Base-by-base conservation (phyloP, 2,329 filamentous ascomycete genomes). In the Ilyonectria mors-panacis region DNA sequence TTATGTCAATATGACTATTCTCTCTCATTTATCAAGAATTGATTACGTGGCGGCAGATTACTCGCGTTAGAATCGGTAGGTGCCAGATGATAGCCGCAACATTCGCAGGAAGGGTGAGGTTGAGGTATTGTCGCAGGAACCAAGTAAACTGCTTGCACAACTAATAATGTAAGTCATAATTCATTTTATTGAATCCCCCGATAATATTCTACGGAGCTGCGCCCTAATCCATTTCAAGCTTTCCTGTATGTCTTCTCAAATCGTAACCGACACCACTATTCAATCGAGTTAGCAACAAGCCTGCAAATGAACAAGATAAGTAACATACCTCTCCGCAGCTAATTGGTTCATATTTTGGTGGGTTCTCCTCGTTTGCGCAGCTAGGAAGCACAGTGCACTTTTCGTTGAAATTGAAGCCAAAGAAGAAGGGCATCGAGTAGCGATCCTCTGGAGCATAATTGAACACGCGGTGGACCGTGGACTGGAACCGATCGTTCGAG, bases 351-450 rank as follows among this genome's bases (percentile, higher is more conserved):
- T 87, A 88, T 68, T 84, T 84, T 0, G 84, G 76, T 3, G 84
- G 85, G 47, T 86, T 83, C 1, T 77, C 76, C 51, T 83, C 80
- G 17, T 83, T 82, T 15, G 81, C 77, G 67, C 85, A 87, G 6
- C 81, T 85, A 0, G 83, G 82, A 19, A 87, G 78, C 8, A 87
- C 85, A 8, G 81, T 79, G 63, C 84, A 84, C 19, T 84, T 81
- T 33, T 84, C 84, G 59, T 88, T 85, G 55, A 85, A 85, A 69
- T 88, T 87, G 63, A 88, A 83, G 0, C 84, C 84, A 59, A 88
- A 85, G 76, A 89, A 89, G 73, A 89, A 88, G 1, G 86, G 86
- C 84, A 89, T 87, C 0, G 84, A 87, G 47, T 86, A 84, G 15
- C 86, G 78, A 59, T 84, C 83, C 12, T 74, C 75, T 0, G 70